A percentile compares a stretch with the other conserved stretches of the same genome.
These are phyloP conservation scores for Massarina eburnea DNA, from an alignment of 2,329 filamentous ascomycete species.

Conservation along the genomic window DNA sequence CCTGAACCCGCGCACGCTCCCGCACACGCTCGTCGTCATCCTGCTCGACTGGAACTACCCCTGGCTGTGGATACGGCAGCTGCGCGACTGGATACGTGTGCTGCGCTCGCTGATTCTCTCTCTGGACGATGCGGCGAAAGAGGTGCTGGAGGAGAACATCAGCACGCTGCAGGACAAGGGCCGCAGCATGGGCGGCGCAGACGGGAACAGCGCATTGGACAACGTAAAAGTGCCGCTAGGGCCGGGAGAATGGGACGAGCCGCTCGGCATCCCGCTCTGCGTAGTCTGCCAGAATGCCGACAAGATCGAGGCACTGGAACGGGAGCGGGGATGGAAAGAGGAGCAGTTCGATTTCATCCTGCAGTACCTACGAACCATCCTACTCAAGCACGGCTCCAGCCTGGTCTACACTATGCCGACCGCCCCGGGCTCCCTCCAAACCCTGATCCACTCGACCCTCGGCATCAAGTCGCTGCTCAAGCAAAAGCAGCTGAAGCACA, in stretches of 20 bases:
- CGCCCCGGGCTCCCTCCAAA: constrained; percentile 73
- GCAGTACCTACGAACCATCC: constrained; percentile 85
- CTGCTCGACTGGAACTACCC: constrained; percentile 95
- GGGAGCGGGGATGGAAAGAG: constrained; percentile 90
- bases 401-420: constrained; percentile 47
- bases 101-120: constrained; percentile 75
- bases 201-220: constrained; percentile 32
- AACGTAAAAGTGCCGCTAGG: constrained; percentile 69
- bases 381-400: constrained; percentile 74
- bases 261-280: constrained; percentile 80
- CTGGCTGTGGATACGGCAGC: constrained; percentile 86
- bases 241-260: constrained; percentile 91
- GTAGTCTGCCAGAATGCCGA: constrained; percentile 97
- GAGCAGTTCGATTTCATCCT: constrained; percentile 95
- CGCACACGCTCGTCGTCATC: constrained; percentile 83
- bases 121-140: constrained; percentile 74
- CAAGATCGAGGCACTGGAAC: constrained; percentile 87
- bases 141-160: constrained; percentile 86
- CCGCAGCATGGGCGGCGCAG: constrained; percentile 24
- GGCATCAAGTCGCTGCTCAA: constrained; percentile 79
- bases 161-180: constrained; percentile 68
- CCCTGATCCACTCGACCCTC: constrained; percentile 79
- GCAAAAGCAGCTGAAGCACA: constrained; percentile 55
- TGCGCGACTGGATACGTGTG: constrained; percentile 86
- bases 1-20: constrained; percentile 78